Evolutionary conservation across 2,329 filamentous ascomycete genomes (phyloP), one percentile per base, ranked within the genome.

Genomic region (Sarocladium kiliense): DNA sequence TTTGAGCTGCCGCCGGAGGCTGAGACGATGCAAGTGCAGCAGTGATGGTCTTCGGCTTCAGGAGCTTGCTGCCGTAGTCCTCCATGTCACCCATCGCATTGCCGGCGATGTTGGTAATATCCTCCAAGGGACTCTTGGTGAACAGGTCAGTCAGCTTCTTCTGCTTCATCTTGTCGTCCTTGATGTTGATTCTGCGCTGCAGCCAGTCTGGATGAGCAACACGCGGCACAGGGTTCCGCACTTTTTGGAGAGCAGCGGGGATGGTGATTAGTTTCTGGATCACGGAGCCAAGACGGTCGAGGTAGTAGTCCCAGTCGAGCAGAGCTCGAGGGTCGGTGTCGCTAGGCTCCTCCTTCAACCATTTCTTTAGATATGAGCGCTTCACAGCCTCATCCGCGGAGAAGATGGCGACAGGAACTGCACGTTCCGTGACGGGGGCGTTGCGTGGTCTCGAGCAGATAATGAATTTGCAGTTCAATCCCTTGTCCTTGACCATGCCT

Each of bases 181-280:
- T 97, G 69, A 88, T 87, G 62, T 94, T 90, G 71, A 99, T 97
- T 54, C 93, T 82, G 57, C 91, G 85, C 65, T 97, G 91, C 32
- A 99, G 80, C 94, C 94, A 99, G 55, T 99, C 95, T 0, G 94
- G 94, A 72, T 99, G 95, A 6, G 89, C 80, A 12, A 99, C 91
- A 60, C 95, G 81, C 14, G 94, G 95, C 1, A 97, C 93, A 0
- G 94, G 94, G 65, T 99, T 99, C 55, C 87, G 83, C 55, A 99
- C 81, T 72, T 96, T 97, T 68, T 99, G 94, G 53, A 99, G 78
- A 2, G 95, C 94, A 16, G 94, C 95, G 2, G 94, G 94, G 61
- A 99, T 99, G 1, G 95, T 99, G 67, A 99, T 96, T 55, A 99
- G 82, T 70, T 99, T 99, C 72, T 99, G 94, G 53, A 99, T 95